Base-by-base conservation (phyloP, 1,284 basidiomycete genomes). In the Trichosporon sp. region DNA sequence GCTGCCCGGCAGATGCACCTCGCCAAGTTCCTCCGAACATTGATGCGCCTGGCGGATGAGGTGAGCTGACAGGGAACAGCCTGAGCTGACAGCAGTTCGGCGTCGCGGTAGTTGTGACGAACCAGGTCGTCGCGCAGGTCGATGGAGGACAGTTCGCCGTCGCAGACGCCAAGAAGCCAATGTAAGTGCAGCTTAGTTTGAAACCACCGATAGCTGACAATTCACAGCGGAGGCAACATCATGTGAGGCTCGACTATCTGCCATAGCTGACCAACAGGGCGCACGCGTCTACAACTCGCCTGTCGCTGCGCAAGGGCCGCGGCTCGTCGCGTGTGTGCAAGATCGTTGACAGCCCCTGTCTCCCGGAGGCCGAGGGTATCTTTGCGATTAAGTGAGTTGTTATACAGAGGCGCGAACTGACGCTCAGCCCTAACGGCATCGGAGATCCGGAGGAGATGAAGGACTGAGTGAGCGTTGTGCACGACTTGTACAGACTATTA, bases 61-160 rank as follows among this genome's bases (percentile, higher is more conserved):
- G 93, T 95, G 79, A 67, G 85, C 76, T 65, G 53, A 4, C 1
- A 15, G 9, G 11, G 8, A 3, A 32, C 32, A 21, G 31, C 7
- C 42, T 31, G 13, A 21, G 38, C 68, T 70, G 62, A 72, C 65
- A 29, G 66, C 72, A 96, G 93, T 99, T 94, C 78, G 97, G 96
- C 34, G 93, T 99, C 31, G 96, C 96, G 0, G 96, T 99, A 18
- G 95, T 99, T 3, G 90, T 98, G 65, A 95, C 94, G 5, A 99
- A 99, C 81, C 97, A 99, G 83, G 97, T 99, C 70, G 98, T 99
- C 86, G 98, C 97, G 18, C 95, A 91, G 74, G 96, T 97, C 1
- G 97, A 99, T 78, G 93, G 92, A 13, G 89, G 91, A 9, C 92
- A 92, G 63, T 96, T 94, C 77, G 90, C 89, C 18, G 87, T 88